Conservation (phyloP, 169 alveolate genomes). For the Plasmodium cynomolgi region DNA sequence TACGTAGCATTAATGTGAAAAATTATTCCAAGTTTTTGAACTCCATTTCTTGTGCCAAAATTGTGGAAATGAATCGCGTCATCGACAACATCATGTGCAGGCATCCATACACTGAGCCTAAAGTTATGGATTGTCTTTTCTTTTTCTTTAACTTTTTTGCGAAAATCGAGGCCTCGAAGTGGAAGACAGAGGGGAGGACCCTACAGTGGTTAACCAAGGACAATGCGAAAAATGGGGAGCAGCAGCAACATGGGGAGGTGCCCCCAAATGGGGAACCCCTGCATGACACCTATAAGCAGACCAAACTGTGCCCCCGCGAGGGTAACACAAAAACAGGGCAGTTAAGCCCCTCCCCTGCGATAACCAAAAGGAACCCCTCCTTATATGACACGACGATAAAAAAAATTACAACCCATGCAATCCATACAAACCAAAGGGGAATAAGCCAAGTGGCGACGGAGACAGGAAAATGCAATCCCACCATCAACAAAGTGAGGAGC, state of each 20-base stretch:
- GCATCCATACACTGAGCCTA: constrained; percentile 6
- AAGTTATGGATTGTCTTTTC: constrained; percentile 23
- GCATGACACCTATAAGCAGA: not conserved
- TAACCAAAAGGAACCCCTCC: not conserved
- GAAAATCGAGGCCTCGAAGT: not conserved
- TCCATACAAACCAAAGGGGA: not conserved
- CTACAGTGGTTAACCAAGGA: not conserved
- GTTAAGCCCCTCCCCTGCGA: not conserved
- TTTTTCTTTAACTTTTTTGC: constrained; percentile 25
- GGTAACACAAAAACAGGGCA: not conserved
- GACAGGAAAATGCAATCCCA: not conserved
- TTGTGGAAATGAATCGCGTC: constrained; percentile 27
- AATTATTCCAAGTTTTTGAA: constrained; percentile 40
- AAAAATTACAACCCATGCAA: not conserved
- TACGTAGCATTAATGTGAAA: constrained; percentile 38
- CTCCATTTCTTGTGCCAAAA: constrained; percentile 40
- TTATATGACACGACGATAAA: not conserved
- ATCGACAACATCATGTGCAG: constrained; percentile 2
- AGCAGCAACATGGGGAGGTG: not conserved
- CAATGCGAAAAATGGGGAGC: not conserved
- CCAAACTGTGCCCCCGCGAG: not conserved
- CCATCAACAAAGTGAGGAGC: not conserved
- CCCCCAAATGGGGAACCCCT: not conserved
- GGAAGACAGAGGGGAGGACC: not conserved
- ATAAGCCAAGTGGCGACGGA: not conserved